phyloP scores from a whole-genome alignment of 306 rosid genomes.

The Adenanthera pavonina region DNA sequence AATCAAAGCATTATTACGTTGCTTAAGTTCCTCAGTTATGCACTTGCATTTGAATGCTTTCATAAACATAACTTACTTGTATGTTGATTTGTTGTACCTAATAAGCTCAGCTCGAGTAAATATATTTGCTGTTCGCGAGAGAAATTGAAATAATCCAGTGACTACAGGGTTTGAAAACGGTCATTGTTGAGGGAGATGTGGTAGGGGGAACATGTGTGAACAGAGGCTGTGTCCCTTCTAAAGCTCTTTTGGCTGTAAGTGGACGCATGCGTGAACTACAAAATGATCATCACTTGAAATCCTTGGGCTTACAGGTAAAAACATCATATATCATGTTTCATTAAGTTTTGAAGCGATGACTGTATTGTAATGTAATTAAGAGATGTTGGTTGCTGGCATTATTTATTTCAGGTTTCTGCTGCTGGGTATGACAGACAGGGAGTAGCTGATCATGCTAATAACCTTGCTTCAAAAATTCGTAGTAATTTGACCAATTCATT shows the following conservation, averaged over 20 bases:
- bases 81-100: background rate
- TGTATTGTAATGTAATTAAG: background rate
- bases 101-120: slow-evolving; percentile 1
- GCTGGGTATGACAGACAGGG: slow-evolving; percentile 97
- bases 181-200: slow-evolving; percentile 95
- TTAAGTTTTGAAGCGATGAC: slow-evolving; percentile 6
- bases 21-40: background rate
- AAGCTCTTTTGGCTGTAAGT: slow-evolving; percentile 97
- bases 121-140: background rate
- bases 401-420: slow-evolving; percentile 68
- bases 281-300: slow-evolving; percentile 85
- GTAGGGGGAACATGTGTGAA: slow-evolving; percentile 99
- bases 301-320: slow-evolving; percentile 90
- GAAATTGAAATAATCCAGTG: slow-evolving; percentile 25
- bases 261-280: slow-evolving; percentile 97
- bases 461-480: slow-evolving; percentile 95
- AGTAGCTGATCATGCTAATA: slow-evolving; percentile 97
- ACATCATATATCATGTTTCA: background rate
- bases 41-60: background rate
- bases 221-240: slow-evolving; percentile 99
- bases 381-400: slow-evolving; percentile 17
- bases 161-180: slow-evolving; percentile 94
- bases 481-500: slow-evolving; percentile 84
- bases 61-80: background rate
- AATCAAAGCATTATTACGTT: background rate